Percentiles rank a stretch among this genome's conserved stretches.
Evolutionary conservation across 75 land plant genomes (phyloP).

Genomic region (Picea sitchensis): DNA sequence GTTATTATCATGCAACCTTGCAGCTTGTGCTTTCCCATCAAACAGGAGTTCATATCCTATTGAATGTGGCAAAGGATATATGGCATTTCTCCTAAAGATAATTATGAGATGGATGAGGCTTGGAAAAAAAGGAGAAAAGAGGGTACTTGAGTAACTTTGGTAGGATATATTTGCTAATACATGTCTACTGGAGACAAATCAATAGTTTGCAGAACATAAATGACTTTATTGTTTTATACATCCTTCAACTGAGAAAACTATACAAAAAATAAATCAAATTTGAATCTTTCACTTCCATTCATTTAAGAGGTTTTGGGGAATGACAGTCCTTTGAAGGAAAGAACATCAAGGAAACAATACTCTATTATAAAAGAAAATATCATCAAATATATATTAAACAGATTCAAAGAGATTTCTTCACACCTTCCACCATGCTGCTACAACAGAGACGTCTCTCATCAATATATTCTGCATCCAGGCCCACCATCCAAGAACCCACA

Average conservation of each 20-base stretch:
- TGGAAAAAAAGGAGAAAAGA: not conserved
- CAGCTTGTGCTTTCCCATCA: not conserved
- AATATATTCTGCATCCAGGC: conserved; percentile 69
- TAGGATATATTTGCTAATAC: not conserved
- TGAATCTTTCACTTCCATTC: not conserved
- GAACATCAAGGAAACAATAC: not conserved
- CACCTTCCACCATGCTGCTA: conserved; percentile 50
- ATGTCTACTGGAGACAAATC: not conserved
- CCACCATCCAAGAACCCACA: conserved; percentile 93
- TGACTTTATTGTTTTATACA: not conserved
- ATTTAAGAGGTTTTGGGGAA: too few relatives aligned
- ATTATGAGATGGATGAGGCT: not conserved
- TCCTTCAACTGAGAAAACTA: not conserved
- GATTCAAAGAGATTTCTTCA: not conserved
- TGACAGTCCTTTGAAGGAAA: not conserved
- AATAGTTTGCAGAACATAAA: not conserved
- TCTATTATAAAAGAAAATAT: not conserved
- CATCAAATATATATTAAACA: not conserved
- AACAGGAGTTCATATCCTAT: not conserved
- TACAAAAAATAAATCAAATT: not conserved
- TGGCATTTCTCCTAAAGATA: not conserved
- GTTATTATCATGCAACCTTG: not conserved
- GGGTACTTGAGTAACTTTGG: not conserved
- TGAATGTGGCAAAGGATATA: not conserved
- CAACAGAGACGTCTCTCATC: conserved; percentile 94